These are phyloP conservation scores for Calonectria henricotiae DNA, from an alignment of 2,329 filamentous ascomycete species.

Conservation along the genomic window DNA sequence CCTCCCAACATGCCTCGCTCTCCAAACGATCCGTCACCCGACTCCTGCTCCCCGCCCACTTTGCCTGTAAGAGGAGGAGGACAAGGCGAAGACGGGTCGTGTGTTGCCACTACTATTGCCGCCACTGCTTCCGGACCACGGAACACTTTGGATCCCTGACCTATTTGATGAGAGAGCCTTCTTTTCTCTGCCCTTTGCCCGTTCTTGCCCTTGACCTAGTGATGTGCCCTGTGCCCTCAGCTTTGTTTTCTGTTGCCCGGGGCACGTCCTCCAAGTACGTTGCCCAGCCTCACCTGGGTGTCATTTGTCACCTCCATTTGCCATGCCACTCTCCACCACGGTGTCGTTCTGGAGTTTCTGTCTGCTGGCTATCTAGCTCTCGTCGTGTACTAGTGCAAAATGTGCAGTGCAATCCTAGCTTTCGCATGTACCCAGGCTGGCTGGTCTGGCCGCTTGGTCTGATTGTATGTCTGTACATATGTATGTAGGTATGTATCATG, in stretches of 20 bases:
- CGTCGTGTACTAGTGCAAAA: constrained; percentile 29
- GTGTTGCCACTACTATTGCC: constrained; percentile 33
- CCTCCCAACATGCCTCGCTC: constrained; percentile 42
- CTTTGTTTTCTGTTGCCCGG: constrained; percentile 22
- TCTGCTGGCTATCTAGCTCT: constrained; percentile 25
- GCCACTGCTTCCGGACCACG: constrained; percentile 12
- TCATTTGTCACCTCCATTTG: constrained; percentile 33
- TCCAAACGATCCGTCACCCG: constrained; percentile 30
- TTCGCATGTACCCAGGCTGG: constrained; percentile 37
- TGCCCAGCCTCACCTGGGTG: constrained; percentile 38
- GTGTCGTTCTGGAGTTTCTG: constrained; percentile 24
- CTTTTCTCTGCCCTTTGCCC: constrained; percentile 4
- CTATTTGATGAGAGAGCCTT: constrained; percentile 1
- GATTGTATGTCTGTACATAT: constrained; percentile 33
- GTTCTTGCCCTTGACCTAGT: constrained; percentile 24
- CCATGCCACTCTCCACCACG: constrained; percentile 36
- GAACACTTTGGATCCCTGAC: constrained; percentile 2
- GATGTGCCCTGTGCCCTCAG: constrained; percentile 29
- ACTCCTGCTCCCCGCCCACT: constrained; percentile 27
- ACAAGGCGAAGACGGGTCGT: constrained; percentile 24
- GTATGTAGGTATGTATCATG: constrained; percentile 21
- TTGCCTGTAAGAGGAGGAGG: constrained; percentile 28
- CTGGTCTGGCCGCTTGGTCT: constrained; percentile 33
- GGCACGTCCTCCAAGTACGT: constrained; percentile 26
- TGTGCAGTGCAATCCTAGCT: constrained; percentile 47